Evolutionary conservation across 805 yeast genomes (phyloP), one percentile per base, ranked within the genome.

Genomic region (Saccharomyces eubayanus): DNA sequence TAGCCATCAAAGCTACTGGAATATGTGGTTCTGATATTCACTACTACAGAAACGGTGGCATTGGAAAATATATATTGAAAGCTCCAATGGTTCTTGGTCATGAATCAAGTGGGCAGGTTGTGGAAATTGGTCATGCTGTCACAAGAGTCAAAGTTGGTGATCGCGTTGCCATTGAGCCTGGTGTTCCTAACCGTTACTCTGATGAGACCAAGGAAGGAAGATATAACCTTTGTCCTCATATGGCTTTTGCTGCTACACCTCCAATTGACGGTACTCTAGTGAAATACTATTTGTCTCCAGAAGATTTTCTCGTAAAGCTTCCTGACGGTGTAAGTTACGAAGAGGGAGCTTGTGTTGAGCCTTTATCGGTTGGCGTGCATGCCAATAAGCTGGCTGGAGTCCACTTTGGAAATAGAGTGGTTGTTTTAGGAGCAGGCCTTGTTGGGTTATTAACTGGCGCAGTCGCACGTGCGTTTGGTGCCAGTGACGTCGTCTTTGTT

Each of bases 161-260:
- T 68, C 77, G 77, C 57, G 96, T 88, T 40, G 94, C 94, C 10
- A 80, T 89, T 63, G 96, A 88, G 67, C 95, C 96, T 1, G 96
- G 96, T 60, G 74, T 85, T 55, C 96, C 96, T 11, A 81, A 88
- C 48, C 76, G 95, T 68, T 78, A 76, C 65, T 78, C 86, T 46
- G 80, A 84, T 52, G 90, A 79, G 64, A 85, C 84, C 74, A 86
- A 86, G 70, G 71, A 80, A 28, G 96, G 96, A 41, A 73, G 77
- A 49, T 89, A 89, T 75, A 87, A 88, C 68, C 73, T 88, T 63
- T 85, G 92, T 66, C 92, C 94, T 14, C 81, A 83, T 57, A 86
- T 88, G 94, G 79, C 76, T 14, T 88, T 88, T 73, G 96, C 96
- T 41, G 95, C 95, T 41, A 87, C 96, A 27, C 96, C 96, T 12